phyloP scores from a whole-genome alignment of 345 rosid species.

The Pistacia atlantica region DNA sequence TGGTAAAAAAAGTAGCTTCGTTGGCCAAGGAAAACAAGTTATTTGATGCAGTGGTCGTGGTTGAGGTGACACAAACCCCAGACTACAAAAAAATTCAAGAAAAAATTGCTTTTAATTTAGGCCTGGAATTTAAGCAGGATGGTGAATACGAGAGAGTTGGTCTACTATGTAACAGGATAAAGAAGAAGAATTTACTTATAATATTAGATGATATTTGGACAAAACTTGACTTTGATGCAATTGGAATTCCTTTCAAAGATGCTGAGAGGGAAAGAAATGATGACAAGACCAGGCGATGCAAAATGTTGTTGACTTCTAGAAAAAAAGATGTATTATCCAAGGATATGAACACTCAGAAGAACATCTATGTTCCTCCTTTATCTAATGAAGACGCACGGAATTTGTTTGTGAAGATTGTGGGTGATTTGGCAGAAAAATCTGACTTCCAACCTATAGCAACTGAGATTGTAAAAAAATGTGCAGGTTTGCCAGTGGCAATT shows the following conservation, averaged over 20 bases:
- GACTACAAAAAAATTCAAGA: slow-evolving; percentile 18
- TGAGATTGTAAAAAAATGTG: slow-evolving; percentile 12
- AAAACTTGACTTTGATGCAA: neutral
- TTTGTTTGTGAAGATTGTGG: slow-evolving; percentile 5
- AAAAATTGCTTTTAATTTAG: slow-evolving; percentile 5
- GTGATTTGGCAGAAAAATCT: neutral
- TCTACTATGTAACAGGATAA: neutral
- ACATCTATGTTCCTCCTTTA: neutral
- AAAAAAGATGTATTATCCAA: neutral
- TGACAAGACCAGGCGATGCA: slow-evolving; percentile 12
- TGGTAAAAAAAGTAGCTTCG: slow-evolving; percentile 14
- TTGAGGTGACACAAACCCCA: slow-evolving; percentile 1
- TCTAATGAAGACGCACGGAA: slow-evolving; percentile 13
- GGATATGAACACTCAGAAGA: slow-evolving; percentile 16
- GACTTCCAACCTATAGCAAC: neutral
- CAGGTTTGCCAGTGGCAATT: neutral
- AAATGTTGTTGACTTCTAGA: slow-evolving; percentile 31
- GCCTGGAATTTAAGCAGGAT: neutral
- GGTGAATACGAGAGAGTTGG: neutral
- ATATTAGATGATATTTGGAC: slow-evolving; percentile 12
- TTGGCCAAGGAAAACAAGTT: neutral
- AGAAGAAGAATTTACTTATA: neutral
- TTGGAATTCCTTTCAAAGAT: slow-evolving; percentile 11
- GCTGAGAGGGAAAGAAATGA: neutral
- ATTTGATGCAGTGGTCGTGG: slow-evolving; percentile 14